A percentile compares a stretch with the other conserved stretches of the same genome.
Conservation (phyloP, 2,329 filamentous ascomycete species). For the Neoascochyta sp. region DNA sequence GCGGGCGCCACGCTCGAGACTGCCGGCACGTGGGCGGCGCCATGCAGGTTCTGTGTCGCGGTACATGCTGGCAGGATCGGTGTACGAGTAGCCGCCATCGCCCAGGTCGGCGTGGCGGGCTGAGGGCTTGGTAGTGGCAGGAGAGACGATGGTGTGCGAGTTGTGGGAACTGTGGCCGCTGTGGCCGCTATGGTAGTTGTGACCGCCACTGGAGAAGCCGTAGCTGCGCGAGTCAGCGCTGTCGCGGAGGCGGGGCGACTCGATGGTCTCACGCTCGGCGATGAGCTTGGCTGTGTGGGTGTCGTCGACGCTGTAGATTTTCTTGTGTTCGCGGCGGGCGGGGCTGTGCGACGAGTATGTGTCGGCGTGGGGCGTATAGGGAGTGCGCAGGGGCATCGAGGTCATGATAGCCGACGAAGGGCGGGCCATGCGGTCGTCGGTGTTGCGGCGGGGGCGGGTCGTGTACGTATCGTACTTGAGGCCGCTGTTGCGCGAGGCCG, state of each 20-base stretch:
- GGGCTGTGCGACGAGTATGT: slow-evolving; percentile 40
- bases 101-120: slow-evolving; percentile 33
- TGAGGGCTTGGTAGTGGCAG: slow-evolving; percentile 20
- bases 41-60: slow-evolving; percentile 49
- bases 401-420: slow-evolving; percentile 35
- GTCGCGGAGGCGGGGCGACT: slow-evolving; percentile 30
- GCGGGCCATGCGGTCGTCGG: slow-evolving; percentile 35
- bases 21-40: slow-evolving; percentile 44
- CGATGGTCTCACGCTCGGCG: slow-evolving; percentile 37
- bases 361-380: slow-evolving; percentile 19
- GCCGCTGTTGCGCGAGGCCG: slow-evolving; percentile 24
- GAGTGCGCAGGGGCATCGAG: slow-evolving; percentile 33
- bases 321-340: slow-evolving; percentile 44
- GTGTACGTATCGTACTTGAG: slow-evolving; percentile 45
- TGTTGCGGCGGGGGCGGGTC: slow-evolving; percentile 46
- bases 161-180: no score
- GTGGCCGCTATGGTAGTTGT: slow-evolving; percentile 25
- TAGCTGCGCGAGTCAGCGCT: slow-evolving; percentile 19
- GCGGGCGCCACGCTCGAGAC: slow-evolving; percentile 45
- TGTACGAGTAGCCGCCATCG: slow-evolving; percentile 49
- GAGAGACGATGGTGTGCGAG: no score
- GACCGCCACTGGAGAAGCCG: slow-evolving; percentile 27
- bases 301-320: slow-evolving; percentile 49
- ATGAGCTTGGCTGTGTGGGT: slow-evolving; percentile 37
- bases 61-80: slow-evolving; percentile 50